Base-by-base conservation (phyloP, 1,284 basidiomycete genomes). In the Omphalotus olearius region DNA sequence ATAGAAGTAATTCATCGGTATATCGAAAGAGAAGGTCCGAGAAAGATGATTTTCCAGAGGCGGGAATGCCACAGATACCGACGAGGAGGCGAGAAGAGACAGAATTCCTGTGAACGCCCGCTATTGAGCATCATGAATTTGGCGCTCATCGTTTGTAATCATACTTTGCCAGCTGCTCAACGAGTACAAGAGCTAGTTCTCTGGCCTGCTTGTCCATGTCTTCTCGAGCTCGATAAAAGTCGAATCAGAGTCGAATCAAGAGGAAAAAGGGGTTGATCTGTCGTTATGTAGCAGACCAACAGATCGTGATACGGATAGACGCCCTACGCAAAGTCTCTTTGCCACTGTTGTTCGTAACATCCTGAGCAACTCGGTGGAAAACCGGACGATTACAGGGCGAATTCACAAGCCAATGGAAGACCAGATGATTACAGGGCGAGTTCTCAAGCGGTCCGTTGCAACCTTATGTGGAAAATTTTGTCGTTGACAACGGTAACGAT, bases 11-110 rank as follows among this genome's bases (percentile, higher is more conserved):
- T 5, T 58, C 47, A 58, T 86, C 85, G 53, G 75, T 65, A 37
- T 74, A 66, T 6, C 72, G 59, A 3, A 82, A 74, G 16, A 94
- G 65, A 7, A 76, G 69, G 33, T 69, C 65, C 1, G 88, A 79
- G 17, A 94, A 74, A 0, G 85, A 79, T 0, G 88, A 84, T 70
- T 95, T 95, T 9, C 92, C 91, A 1, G 89, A 88, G 0, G 87
- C 91, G 4, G 92, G 91, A 13, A 91, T 81, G 13, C 92, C 91
- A 40, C 80, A 74, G 47, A 92, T 75, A 26, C 88, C 92, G 20
- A 94, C 77, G 4, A 95, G 69, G 26, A 93, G 70, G 14, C 91
- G 80, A 3, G 71, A 63, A 36, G 71, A 64, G 9, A 68, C 50
- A 1, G 76, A 67, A 2, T 69, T 71, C 43, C 83, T 86, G 62